Evolutionary conservation across 805 yeast species (phyloP).

Genomic region (Hanseniaspora lindneri): DNA sequence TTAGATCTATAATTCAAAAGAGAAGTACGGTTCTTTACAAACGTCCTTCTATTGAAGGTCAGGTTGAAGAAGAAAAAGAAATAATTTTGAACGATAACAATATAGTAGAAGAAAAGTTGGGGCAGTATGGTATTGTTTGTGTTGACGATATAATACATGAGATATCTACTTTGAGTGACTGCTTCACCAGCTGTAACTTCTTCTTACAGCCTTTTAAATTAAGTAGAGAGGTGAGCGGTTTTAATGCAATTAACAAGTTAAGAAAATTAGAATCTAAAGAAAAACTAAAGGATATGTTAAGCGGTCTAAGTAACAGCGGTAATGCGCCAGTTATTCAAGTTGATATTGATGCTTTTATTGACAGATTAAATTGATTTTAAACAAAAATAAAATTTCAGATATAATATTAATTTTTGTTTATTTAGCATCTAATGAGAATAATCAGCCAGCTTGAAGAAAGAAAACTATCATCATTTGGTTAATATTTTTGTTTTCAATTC

Average conservation of each 20-base stretch:
- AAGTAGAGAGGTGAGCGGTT: conserved; percentile 59
- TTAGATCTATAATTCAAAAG: conserved; percentile 63
- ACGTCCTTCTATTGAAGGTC: conserved; percentile 16
- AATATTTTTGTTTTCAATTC: too few species aligned
- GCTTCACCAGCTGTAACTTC: conserved; percentile 46
- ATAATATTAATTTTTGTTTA: too few species aligned
- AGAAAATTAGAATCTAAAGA: conserved; percentile 48
- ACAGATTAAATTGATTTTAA: conserved; percentile 44
- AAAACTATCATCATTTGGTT: neutral
- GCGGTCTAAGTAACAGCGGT: conserved; percentile 43
- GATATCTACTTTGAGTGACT: conserved; percentile 48
- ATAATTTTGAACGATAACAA: conserved; percentile 60
- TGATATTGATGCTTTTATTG: conserved; percentile 59
- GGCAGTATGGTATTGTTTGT: conserved; percentile 62
- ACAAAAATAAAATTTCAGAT: neutral
- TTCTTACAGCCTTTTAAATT: conserved; percentile 63
- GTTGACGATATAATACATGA: conserved; percentile 72
- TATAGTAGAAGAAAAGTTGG: conserved; percentile 58
- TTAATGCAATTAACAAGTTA: conserved; percentile 60
- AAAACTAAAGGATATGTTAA: conserved; percentile 34
- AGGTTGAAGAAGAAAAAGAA: conserved; percentile 31
- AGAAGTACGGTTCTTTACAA: conserved; percentile 48
- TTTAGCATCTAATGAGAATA: neutral
- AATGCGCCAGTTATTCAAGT: conserved; percentile 56
- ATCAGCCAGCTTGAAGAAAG: neutral